Base-by-base conservation (phyloP, 495 filamentous ascomycete genomes). In the Penicillium mononematosum region DNA sequence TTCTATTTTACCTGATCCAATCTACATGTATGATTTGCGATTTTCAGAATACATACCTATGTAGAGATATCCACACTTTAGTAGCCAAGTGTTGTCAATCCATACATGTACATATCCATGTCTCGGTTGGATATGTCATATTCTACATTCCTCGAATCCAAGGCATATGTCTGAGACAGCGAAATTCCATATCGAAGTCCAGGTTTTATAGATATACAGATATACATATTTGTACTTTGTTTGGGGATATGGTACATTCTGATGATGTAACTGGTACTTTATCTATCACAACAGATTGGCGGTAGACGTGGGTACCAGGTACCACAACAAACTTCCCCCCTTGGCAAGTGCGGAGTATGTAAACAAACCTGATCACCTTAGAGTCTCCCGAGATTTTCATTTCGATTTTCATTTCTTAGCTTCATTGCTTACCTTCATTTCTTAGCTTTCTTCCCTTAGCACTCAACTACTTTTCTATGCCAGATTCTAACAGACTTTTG, bases 251-350 rank as follows among this genome's bases (percentile, higher is more conserved):
- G 29, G 2, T 27, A 42, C 45, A 51, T 53, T 57, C 50, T 56
- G 1, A 12, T 17, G 1, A 29, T 34, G 55, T 61, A 56, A 0
- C 25, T 20, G 54, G 55, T 60, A 55, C 54, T 31, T 60, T 0
- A 4, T 39, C 8, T 14, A 47, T 19, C 3, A 31, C 44, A 29
- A 17, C 2, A 19, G 47, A 12, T 41, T 20, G 11, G 9, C 36
- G 42, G 43, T 43, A 25, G 34, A 9, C 8, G 11, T 19, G 27
- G 31, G 61, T 61, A 63, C 54, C 42, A 22, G 42, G 39, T 59
- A 64, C 61, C 60, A 69, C 56, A 66, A 67, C 63, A 69, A 69
- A 68, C 65, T 62, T 67, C 56, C 59, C 42, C 62, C 65, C 57
- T 67, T 50, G 65, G 62, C 48, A 61, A 61, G 63, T 63, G 60